Evolutionary conservation across 768 basidiomycete genomes (phyloP), one percentile per base, ranked within the genome.

Genomic region (Saitozyma sp.): DNA sequence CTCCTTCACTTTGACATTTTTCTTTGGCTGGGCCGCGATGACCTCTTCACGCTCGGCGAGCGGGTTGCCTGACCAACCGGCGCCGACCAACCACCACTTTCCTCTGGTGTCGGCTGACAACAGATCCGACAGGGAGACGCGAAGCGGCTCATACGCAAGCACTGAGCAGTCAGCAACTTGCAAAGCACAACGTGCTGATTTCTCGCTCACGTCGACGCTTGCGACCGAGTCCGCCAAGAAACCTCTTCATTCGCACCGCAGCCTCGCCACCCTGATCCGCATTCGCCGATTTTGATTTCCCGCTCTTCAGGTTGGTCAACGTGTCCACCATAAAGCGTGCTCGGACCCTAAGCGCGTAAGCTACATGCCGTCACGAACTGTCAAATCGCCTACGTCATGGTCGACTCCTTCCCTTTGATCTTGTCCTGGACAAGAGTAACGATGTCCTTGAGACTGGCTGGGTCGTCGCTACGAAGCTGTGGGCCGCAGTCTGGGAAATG

Each of bases 71-170:
- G 85, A 84, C 95, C 95, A 99, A 0, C 91, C 95, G 1, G 95
- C 92, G 16, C 95, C 96, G 42, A 97, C 91, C 2, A 97, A 84
- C 95, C 96, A 98, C 96, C 96, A 98, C 81, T 96, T 96, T 6
- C 94, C 96, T 74, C 87, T 90, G 10, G 84, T 89, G 59, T 91
- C 87, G 0, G 92, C 88, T 0, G 87, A 85, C 63, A 86, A 90
- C 6, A 98, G 84, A 79, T 98, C 95, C n/a, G 83, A 83, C 20
- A 97, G 82, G 0, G 89, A 87, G 1, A 96, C 86, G 8, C 92
- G 88, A 8, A 99, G 83, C 0, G 93, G 88, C 50, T 97, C 96
- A 71, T 91, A 87, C 0, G 87, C 85, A 55, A 88, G 82, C 7
- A 92, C 93, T 94, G 61, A 10, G 3, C 16, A 13, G n/a, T 59